Conservation (phyloP, 371 early-diverging fungal species). For the Lichtheimia ramosa region DNA sequence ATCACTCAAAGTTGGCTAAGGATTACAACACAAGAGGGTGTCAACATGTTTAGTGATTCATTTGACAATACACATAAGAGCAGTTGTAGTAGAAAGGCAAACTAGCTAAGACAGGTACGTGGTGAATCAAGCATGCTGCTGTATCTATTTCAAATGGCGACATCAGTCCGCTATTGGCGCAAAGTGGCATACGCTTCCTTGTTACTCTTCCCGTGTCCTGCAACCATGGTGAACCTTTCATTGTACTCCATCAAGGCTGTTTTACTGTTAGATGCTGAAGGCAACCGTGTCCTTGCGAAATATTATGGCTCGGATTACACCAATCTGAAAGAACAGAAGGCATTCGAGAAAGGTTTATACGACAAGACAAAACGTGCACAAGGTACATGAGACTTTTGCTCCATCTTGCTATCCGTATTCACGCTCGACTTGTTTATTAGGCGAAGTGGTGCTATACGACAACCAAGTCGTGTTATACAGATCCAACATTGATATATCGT, state of each 20-base stretch:
- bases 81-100: too few relatives aligned
- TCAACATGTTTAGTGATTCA: too few relatives aligned
- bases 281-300: slow-evolving; percentile 91
- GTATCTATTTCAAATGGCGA: too few relatives aligned
- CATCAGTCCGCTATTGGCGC: too few relatives aligned
- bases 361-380: slow-evolving; percentile 83
- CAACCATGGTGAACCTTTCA: slow-evolving; percentile 74
- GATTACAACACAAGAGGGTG: too few relatives aligned
- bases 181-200: too few relatives aligned
- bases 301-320: slow-evolving; percentile 72
- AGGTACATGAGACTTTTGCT: slow-evolving; percentile 33
- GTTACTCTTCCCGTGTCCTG: too few relatives aligned
- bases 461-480: slow-evolving; percentile 88
- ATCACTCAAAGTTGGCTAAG: too few relatives aligned
- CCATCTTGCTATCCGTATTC: not conserved
- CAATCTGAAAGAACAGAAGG: slow-evolving; percentile 83
- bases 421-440: slow-evolving; percentile 24
- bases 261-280: slow-evolving; percentile 89
- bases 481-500: slow-evolving; percentile 81
- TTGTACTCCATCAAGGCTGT: slow-evolving; percentile 87
- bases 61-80: too few relatives aligned
- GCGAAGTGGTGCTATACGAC: slow-evolving; percentile 90
- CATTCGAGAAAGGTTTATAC: slow-evolving; percentile 90
- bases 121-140: too few relatives aligned
- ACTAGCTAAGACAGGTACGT: too few relatives aligned